Base-by-base conservation (phyloP, 305 asterid species). In the Solanum hybrid region DNA sequence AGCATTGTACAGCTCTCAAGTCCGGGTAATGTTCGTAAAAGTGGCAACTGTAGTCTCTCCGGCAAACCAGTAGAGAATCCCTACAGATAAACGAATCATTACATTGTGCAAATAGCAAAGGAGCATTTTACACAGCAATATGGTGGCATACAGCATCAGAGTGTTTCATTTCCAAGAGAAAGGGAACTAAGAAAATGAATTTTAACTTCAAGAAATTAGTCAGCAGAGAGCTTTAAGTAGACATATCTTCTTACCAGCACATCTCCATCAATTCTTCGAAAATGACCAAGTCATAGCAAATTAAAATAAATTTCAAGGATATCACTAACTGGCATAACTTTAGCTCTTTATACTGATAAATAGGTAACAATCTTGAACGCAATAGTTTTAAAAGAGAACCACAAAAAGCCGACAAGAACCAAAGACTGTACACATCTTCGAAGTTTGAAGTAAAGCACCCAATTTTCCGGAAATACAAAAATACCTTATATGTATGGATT, bases 1-100 rank as follows among this genome's bases (percentile, higher is more conserved):
- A 97, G 93, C 99, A 97, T 97, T 87, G 98, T 94, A 93, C 99
- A 97, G 89, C 94, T 97, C 91, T 96, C 98, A 89, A 97, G 99
- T 90, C 99, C 99, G 82, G 99, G 99, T 91, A 97, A 91, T 71
- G 99, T 95, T 91, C 98, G 94, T 93, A 97, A 93, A 86, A 97
- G 97, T 90, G 99, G 99, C 87, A 97, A 94, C 95, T 97, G 99
- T 82, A 97, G 95, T 91, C 95, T 95, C 94, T 97, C 99, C 5
- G 99, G 99, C 92, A 97, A 94, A 89, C 99, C 99, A 78, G 99
- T 96, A 37, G 99, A 97, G 93, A 97, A 97, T 80, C 99, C 99
- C 99, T 97, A 93, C 24, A 87, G 88, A 85, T 31, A 80, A 91
- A 91, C 5, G 5, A n/a, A 85, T 32, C 51, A 56, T 85, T 85